Percentiles rank a stretch among this genome's conserved stretches.
Conservation (phyloP, 2,329 filamentous ascomycete genomes). For the Ophiostoma piceae region DNA sequence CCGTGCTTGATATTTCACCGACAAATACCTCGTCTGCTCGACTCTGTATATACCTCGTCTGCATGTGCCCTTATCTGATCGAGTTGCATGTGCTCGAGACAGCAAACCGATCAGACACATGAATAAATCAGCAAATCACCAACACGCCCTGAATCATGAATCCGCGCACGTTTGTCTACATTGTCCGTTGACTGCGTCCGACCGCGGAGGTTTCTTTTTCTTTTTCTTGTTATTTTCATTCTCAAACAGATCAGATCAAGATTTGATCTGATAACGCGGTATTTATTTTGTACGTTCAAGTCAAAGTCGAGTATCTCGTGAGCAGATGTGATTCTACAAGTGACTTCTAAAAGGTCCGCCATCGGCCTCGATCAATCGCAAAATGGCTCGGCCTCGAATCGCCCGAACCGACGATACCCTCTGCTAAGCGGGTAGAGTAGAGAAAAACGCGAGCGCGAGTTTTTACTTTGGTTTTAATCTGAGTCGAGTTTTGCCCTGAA, state of each 20-base stretch:
- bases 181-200: not conserved
- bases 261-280: not conserved
- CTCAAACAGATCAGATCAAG: too few species aligned
- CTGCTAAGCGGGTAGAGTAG: conserved; percentile 6
- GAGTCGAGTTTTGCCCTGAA: too few species aligned
- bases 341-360: not conserved
- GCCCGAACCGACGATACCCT: conserved; percentile 8
- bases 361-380: not conserved
- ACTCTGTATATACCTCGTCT: not conserved
- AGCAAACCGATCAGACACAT: not conserved
- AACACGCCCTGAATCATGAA: not conserved
- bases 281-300: not conserved
- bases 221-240: too few species aligned
- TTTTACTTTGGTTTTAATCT: not conserved
- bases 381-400: not conserved
- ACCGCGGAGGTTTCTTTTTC: not conserved
- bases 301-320: too few species aligned
- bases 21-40: not conserved
- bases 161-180: not conserved
- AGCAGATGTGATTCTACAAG: not conserved
- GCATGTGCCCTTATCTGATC: not conserved
- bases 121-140: not conserved
- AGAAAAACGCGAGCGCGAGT: not conserved
- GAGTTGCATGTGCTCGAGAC: not conserved
- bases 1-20: not conserved